Base-by-base conservation (phyloP, 2,329 filamentous ascomycete genomes). In the Pleochaeta shiraiana region DNA sequence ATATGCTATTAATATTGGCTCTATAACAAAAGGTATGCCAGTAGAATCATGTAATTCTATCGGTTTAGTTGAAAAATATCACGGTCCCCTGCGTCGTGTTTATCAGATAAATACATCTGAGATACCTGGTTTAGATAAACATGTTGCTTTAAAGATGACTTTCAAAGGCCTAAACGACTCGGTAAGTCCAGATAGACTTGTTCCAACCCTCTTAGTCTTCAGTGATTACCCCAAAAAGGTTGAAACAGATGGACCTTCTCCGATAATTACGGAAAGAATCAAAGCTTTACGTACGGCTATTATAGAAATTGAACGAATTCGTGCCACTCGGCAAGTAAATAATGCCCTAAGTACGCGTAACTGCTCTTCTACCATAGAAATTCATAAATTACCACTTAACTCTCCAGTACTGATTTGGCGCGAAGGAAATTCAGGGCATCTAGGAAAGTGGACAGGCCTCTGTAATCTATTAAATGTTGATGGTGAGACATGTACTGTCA, bases 131-230 rank as follows among this genome's bases (percentile, higher is more conserved):
- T 14, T 66, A 24, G 34, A 39, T 2, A 65, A 63, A 50, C 47
- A 66, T 1, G 31, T 57, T 14, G 34, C 34, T 6, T 33, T 66
- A 16, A 39, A 67, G 39, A 67, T 67, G 31, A 33, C 62, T 0
- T 55, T 67, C 26, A 67, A 67, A 53, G 66, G 53, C 7, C 19
- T 67, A 14, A 67, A 67, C 34, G 55, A 66, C 60, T 45, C 37
- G 7, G 64, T 30, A n/a, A 55, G 61, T 0, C 65, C 43, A 1
- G 39, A 65, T 31, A 31, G 64, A 1, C 14, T 65, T 4, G 59
- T 65, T 1, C 57, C 37, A 59, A 67, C 45, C 0, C 47, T 66
- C 7, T 34, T 67, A 33, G 47, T 66, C n/a, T 67, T 64, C 50
- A 26, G 63, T 3, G 61, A 53, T 1, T 67, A 66, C 28, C 64